Evolutionary conservation across 352 stramenopile species (phyloP), one percentile per base, ranked within the genome.

Genomic region (Phytophthora litchii): DNA sequence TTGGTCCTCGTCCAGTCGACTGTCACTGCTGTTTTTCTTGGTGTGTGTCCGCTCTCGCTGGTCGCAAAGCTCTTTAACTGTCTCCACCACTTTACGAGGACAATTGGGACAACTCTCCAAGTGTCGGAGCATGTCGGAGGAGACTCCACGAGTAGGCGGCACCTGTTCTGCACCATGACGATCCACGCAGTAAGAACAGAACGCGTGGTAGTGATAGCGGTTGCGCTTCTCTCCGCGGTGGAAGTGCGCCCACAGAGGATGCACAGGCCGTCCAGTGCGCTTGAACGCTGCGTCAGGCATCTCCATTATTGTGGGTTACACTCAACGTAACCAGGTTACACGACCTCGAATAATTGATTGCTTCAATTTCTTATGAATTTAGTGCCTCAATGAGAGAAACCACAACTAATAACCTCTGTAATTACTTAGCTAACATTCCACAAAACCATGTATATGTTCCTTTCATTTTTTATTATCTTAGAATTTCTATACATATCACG

Each of bases 191-290:
- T 91, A 94, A 7, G 80, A 70, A 55, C 86, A 94, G 54, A 86
- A 94, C 27, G 86, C 80, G 49, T 92, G 86, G 67, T 94, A 92
- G 42, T 94, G 86, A 60, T 91, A 92, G 17, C 83, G 78, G 40
- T 94, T 94, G 17, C 83, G 81, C 72, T 94, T 94, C 64, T 90
- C 83, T 27, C 86, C 86, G 37, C 86, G 86, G 51, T 92, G 78
- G 67, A 92, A 94, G 50, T 92, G 82, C 20, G 74, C 75, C 86
- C 86, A 92, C 0, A 92, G 70, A 53, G 86, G 86, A 50, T 94
- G 83, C 49, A 79, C 67, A 6, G 86, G 86, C 0, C 86, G 71
- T 23, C 86, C 86, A 1, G 81, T 92, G 51, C 83, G 83, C 67
- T 91, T 90, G n/a, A 45, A 25, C 16, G 57, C 55, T 32, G 50